Percentiles rank a stretch among this genome's conserved stretches.
Evolutionary conservation across 306 rosid genomes (phyloP).

Genomic region (Fragaria ananassa): DNA sequence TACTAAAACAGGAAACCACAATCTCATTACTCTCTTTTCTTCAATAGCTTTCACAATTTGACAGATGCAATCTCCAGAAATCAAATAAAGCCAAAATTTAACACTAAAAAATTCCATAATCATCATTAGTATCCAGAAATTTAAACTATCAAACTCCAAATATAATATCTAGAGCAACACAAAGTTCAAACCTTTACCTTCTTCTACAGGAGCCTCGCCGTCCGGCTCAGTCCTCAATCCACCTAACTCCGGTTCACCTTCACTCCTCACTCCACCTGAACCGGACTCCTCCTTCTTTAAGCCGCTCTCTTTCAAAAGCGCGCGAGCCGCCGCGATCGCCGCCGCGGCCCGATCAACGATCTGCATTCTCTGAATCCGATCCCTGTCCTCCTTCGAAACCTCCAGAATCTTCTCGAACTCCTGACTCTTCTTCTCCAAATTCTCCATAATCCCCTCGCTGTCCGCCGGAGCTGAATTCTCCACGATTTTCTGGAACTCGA

Average conservation of each 20-base stretch:
- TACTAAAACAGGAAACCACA: neutral
- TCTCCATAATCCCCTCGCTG: constrained; percentile 13
- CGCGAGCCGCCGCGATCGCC: constrained; percentile 76
- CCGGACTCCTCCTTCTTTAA: constrained; percentile 13
- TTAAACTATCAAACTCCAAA: neutral
- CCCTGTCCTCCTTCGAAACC: constrained; percentile 73
- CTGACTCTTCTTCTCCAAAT: constrained; percentile 55
- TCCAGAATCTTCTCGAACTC: constrained; percentile 74
- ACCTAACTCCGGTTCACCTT: neutral
- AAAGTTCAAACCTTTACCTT: neutral
- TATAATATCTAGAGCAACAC: neutral
- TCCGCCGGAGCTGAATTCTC: constrained; percentile 16
- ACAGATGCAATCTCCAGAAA: neutral
- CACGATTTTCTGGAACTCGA: constrained; percentile 51
- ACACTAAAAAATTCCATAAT: neutral
- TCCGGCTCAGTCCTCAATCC: neutral
- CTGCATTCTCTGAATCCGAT: constrained; percentile 73
- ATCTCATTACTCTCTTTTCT: neutral
- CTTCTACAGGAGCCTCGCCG: neutral
- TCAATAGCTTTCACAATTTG: neutral
- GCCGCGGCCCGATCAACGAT: constrained; percentile 89
- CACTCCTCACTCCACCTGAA: neutral
- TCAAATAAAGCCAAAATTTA: neutral
- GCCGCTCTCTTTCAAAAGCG: constrained; percentile 36
- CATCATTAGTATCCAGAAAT: neutral